Evolutionary conservation across 371 early-diverging fungal species (phyloP), one percentile per base, ranked within the genome.

Genomic region (Mucor circinelloides): DNA sequence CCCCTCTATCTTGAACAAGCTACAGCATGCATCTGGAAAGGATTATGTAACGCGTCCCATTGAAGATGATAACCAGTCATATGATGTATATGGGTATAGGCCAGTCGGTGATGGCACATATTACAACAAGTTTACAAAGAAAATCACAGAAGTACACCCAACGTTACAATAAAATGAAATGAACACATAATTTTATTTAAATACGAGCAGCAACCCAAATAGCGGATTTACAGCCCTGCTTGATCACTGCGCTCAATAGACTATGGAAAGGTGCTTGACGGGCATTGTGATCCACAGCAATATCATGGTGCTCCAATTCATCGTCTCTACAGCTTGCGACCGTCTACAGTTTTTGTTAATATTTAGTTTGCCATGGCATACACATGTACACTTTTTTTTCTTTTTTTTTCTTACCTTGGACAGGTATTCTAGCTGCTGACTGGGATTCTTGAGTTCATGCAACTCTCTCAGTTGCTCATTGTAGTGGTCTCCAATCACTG

Each of bases 401-500:
- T 40, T 17, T 34, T 34, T 2, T 34, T 54, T 2, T 8, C 38
- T 68, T 84, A 89, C 91, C 75, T 89, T 79, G 70, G 82, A 80
- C 34, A 89, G 68, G 25, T 88, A 86, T 6, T 71, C 82, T 36
- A 91, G 69, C 32, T 90, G 89, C 30, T 86, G 80, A 42, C 89
- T 87, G 4, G 60, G 72, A 15, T 89, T 85, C 30, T 69, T 69
- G 19, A 92, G 79, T 67, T 84, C 77, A 23, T 89, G 75, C 54
- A 95, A 69, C 46, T 93, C 91, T 32, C 95, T 80, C 44, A 95
- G 64, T 73, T 95, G 95, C 63, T 97, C 96, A 72, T 98, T 94
- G 75, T 98, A 98, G 71, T 98, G 98, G 48, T 90, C 79, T 15
- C 98, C 98, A 77, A 98, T 97, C 15, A 93, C 94, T 0, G 97